Conservation (phyloP, 768 basidiomycete species). For the Lactarius hatsudake region DNA sequence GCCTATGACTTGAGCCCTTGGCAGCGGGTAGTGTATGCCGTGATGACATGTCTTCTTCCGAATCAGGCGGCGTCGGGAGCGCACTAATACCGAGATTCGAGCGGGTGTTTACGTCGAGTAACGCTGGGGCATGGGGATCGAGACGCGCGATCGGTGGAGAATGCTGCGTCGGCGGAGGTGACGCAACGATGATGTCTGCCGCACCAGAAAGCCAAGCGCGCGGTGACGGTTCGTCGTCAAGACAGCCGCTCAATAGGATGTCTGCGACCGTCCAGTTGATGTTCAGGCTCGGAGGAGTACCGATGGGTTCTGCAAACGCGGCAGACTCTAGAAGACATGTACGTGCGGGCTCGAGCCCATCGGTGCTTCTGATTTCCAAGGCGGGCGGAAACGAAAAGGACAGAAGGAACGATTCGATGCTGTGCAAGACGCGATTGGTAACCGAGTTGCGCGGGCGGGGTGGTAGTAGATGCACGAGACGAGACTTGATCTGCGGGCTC, state of each 20-base stretch:
- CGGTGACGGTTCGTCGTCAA: conserved; percentile 32
- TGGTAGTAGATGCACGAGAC: conserved; percentile 37
- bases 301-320: conserved; percentile 17
- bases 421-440: conserved; percentile 34
- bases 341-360: conserved; percentile 1
- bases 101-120: too few species aligned
- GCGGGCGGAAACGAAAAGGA: conserved; percentile 34
- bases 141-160: conserved; percentile 1
- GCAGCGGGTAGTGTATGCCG: not conserved
- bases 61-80: conserved; percentile 35
- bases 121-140: not conserved
- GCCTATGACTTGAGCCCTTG: not conserved
- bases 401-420: conserved; percentile 39
- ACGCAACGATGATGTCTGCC: conserved; percentile 35
- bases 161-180: not conserved
- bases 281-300: conserved; percentile 18
- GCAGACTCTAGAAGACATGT: conserved; percentile 21
- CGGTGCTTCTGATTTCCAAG: not conserved
- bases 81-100: not conserved
- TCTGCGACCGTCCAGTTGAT: conserved; percentile 37
- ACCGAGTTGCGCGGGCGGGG: conserved; percentile 26
- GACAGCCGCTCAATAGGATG: conserved; percentile 35
- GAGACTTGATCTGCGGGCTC: conserved; percentile 27
- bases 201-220: conserved; percentile 36
- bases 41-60: conserved; percentile 30